Evolutionary conservation across 495 filamentous ascomycete species (phyloP).

Genomic region (Neurospora sp.): DNA sequence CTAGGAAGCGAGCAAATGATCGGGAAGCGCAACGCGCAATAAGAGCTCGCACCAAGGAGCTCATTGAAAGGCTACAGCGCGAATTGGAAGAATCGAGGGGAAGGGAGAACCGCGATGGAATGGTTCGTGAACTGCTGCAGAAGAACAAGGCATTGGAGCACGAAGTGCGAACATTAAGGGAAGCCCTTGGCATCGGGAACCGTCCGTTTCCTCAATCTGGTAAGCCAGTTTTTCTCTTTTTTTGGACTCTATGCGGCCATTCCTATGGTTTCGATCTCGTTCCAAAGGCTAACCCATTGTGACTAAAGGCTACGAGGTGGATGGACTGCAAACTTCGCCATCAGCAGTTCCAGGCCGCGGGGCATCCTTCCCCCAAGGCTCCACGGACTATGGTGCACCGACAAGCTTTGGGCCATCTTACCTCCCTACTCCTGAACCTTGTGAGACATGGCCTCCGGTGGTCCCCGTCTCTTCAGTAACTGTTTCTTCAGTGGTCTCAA

Average conservation of each 20-base stretch:
- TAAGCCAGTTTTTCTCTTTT: slow-evolving; percentile 9
- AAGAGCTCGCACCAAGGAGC: slow-evolving; percentile 67
- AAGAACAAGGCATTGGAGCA: slow-evolving; percentile 30
- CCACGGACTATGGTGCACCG: slow-evolving; percentile 8
- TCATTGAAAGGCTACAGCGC: slow-evolving; percentile 67
- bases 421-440: slow-evolving; percentile 24
- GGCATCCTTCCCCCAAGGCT: slow-evolving; percentile 6
- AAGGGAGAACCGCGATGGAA: slow-evolving; percentile 24
- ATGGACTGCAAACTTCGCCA: slow-evolving; percentile 4
- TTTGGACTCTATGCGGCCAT: neutral
- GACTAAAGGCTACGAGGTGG: slow-evolving; percentile 11
- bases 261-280: slow-evolving; percentile 9
- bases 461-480: slow-evolving; percentile 17
- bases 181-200: slow-evolving; percentile 18
- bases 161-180: slow-evolving; percentile 21
- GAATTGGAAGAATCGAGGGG: slow-evolving; percentile 50
- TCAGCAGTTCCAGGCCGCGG: slow-evolving; percentile 7
- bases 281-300: slow-evolving; percentile 14
- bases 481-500: slow-evolving; percentile 29
- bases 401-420: slow-evolving; percentile 18
- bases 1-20: slow-evolving; percentile 79
- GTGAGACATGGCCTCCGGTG: slow-evolving; percentile 24
- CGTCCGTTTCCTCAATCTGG: slow-evolving; percentile 10
- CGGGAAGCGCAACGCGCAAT: slow-evolving; percentile 83
- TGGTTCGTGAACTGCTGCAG: slow-evolving; percentile 23